Base-by-base conservation (phyloP, 1,284 basidiomycete genomes). In the Malassezia globosa region DNA sequence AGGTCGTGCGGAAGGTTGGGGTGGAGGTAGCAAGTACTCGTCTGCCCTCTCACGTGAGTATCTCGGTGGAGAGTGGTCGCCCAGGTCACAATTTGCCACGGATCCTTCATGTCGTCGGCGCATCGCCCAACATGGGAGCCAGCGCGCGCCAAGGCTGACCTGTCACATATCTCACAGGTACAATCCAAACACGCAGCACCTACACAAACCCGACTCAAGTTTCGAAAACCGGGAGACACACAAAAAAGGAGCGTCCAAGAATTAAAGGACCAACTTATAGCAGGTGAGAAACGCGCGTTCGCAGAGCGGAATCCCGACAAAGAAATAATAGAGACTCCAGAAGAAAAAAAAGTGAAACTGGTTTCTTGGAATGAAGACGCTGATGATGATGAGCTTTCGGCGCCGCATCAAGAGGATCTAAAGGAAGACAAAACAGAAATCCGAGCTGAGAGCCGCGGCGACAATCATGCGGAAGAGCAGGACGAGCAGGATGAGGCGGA, bases 61-160 rank as follows among this genome's bases (percentile, higher is more conserved):
- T 23, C 19, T 14, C 41, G 24, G 23, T 14, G 11, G n/a, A 18
- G 26, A 22, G 27, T 25, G 41, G 29, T 23, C 19, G 8, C 11
- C 41, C 10, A 19, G 23, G 19, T 14, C 41, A n/a, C n/a, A n/a
- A n/a, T n/a, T n/a, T n/a, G n/a, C n/a, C n/a, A 31, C 29, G 29
- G 16, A 16, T 31, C 29, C 29, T 2, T 31, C 18, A 66, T 64
- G 66, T 67, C 64, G 6, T 53, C 64, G 11, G 59, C 65, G 7
- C 68, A 71, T 40, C 58, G 66, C n/a, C 68, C 68, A 8, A 69
- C 60, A 22, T 71, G 66, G 52, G 53, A 55, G 14, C 62, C 68
- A 14, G 64, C 65, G 26, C 51, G 55, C 24, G 69, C 56, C 24
- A 55, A 58, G 39, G 48, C 38, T 2, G 60, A 67, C 27, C 37